Conservation (phyloP, 2,329 filamentous ascomycete genomes). For the Cadophora malorum region DNA sequence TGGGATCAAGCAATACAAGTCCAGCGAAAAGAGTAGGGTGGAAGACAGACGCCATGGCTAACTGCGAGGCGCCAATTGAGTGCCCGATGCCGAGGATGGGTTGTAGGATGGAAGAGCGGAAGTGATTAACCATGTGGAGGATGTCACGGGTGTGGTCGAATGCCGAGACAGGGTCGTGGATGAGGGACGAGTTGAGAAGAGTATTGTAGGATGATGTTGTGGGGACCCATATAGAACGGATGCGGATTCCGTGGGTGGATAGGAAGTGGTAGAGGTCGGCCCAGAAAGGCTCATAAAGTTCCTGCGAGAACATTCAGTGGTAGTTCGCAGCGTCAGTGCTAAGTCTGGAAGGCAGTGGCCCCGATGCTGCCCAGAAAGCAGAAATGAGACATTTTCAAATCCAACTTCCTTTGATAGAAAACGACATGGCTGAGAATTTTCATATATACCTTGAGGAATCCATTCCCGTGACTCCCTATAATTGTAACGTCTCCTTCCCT, state of each 20-base stretch:
- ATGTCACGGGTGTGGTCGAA: neutral
- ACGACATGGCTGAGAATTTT: no score
- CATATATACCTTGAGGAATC: no score
- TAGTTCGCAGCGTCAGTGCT: no score
- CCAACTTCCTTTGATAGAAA: no score
- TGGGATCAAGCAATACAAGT: no score
- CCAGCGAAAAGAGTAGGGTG: no score
- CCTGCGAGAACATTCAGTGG: neutral
- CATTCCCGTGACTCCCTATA: neutral
- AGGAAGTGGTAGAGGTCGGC: neutral
- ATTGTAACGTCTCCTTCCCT: neutral
- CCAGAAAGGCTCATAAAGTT: neutral
- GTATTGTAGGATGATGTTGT: neutral
- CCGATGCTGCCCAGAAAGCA: no score
- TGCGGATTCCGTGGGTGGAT: neutral
- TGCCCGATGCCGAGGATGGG: neutral
- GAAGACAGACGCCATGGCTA: neutral
- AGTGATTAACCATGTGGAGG: neutral
- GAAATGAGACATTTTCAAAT: no score
- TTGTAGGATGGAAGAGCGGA: neutral
- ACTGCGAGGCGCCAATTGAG: neutral
- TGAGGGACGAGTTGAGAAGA: neutral
- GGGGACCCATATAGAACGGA: constrained; percentile 1
- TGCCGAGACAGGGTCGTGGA: neutral
- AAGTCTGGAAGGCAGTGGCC: no score